A percentile compares a stretch with the other conserved stretches of the same genome.
phyloP scores from a whole-genome alignment of 192 early-diverging fungal species.

The Coemansia sp. region DNA sequence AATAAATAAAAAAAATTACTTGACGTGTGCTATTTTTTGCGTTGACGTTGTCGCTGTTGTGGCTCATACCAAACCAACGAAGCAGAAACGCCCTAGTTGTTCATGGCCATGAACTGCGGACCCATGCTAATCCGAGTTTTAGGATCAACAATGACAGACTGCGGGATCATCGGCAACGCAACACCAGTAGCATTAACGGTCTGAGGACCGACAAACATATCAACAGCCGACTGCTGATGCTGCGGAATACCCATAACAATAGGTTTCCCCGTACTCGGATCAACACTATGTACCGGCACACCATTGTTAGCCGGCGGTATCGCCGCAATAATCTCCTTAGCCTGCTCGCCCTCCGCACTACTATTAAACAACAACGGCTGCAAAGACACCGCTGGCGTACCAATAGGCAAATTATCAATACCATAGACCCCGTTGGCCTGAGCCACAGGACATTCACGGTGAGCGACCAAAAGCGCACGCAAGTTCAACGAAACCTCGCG shows the following conservation, averaged over 20 bases:
- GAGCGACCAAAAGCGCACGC: constrained; percentile 73
- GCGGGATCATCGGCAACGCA: constrained; percentile 1
- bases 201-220: background rate
- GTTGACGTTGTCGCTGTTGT: background rate
- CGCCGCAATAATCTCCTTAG: constrained; percentile 40
- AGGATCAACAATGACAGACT: background rate
- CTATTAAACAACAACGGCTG: constrained; percentile 21
- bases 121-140: background rate
- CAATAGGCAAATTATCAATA: constrained; percentile 40
- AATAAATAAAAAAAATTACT: background rate
- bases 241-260: constrained; percentile 2
- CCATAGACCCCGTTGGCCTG: constrained; percentile 66
- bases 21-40: too few species aligned
- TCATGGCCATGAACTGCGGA: background rate
- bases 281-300: constrained; percentile 24
- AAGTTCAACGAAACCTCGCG: constrained; percentile 75
- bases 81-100: background rate
- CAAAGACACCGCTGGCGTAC: constrained; percentile 22
- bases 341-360: constrained; percentile 25
- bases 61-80: background rate
- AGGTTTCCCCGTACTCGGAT: constrained; percentile 12
- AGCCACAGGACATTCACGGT: constrained; percentile 74
- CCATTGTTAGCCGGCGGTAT: constrained; percentile 43
- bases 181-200: background rate
- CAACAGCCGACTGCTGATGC: background rate